Base-by-base conservation (phyloP, 768 basidiomycete genomes). In the Leucosporidium scottii region DNA sequence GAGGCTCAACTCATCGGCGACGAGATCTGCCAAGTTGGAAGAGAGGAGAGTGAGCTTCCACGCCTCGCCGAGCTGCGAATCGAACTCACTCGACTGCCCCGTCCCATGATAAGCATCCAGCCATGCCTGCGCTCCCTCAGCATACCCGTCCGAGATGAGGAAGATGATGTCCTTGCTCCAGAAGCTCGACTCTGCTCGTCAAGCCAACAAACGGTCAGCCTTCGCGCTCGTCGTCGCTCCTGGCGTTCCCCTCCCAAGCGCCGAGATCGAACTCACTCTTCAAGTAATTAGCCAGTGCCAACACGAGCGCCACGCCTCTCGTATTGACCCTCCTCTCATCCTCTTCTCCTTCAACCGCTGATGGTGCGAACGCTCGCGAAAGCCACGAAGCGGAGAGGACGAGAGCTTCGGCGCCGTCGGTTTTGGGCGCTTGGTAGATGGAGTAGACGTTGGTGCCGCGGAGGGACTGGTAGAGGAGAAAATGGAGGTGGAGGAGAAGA, bases 141-240 rank as follows among this genome's bases (percentile, higher is more conserved):
- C 78, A 76, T 93, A 85, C 2, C 86, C 90, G 69, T 97, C 94
- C 55, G 88, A 88, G 67, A 97, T 81, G 31, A 99, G 85, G 67
- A 98, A 88, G 23, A 97, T 79, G 64, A 99, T 82, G 74, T 98
- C 93, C 77, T 93, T 94, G 1, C 93, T 89, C 94, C 96, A 99
- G 48, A 91, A 83, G 39, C 39, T 59, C 27, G 91, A 90, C 44
- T 83, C 91, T 93, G 73, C 27, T 23, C 8, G 62, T 51, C 15
- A 49, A 4, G 28, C 36, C 49, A 28, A 31, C n/a, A 28, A 18
- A 34, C 34, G 4, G 5, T 13, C 6, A 48, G 49, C 10, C 13
- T 20, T 23, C 12, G 4, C 48, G 7, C 5, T 39, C 13, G n/a
- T 13, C 25, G 23, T 15, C 58, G 3, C 48, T 28, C 25, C 18